Percentiles rank a stretch among this genome's conserved stretches.
Conservation (phyloP, 2,329 filamentous ascomycete genomes). For the Tolypocladium inflatum region DNA sequence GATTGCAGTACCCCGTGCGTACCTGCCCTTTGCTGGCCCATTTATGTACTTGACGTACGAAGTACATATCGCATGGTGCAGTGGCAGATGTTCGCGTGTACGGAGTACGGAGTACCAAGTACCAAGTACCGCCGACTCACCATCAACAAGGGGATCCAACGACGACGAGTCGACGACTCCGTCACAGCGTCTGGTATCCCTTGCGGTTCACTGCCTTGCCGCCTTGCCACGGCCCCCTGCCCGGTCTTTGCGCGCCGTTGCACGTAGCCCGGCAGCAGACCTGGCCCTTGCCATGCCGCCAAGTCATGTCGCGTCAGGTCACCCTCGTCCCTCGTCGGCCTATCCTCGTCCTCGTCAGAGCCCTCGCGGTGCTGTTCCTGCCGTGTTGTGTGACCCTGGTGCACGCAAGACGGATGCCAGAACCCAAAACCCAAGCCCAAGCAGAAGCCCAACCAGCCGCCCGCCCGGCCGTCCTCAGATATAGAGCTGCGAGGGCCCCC, state of each 20-base stretch:
- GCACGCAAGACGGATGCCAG: too few species aligned
- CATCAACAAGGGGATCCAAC: neutral
- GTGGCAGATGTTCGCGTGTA: neutral
- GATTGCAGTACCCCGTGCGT: slow-evolving; percentile 1
- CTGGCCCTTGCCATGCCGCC: slow-evolving; percentile 1
- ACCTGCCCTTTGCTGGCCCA: neutral
- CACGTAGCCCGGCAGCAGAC: neutral
- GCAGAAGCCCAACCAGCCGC: neutral
- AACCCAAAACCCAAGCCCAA: neutral
- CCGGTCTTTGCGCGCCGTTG: neutral
- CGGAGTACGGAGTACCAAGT: neutral
- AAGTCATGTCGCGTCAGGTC: slow-evolving; percentile 7
- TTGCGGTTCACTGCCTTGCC: neutral
- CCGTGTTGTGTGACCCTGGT: neutral
- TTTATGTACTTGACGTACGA: neutral
- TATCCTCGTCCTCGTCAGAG: neutral
- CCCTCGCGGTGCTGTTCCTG: neutral
- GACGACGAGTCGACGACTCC: neutral
- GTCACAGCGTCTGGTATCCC: neutral
- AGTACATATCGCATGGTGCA: neutral
- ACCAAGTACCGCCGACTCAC: neutral
- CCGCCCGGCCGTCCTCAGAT: neutral
- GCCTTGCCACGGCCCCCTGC: slow-evolving; percentile 1
- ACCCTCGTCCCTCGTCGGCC: neutral
- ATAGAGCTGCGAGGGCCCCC: neutral